Evolutionary conservation across 2,329 filamentous ascomycete genomes (phyloP), one percentile per base, ranked within the genome.

Genomic region (Trichoderma brevicompactum): DNA sequence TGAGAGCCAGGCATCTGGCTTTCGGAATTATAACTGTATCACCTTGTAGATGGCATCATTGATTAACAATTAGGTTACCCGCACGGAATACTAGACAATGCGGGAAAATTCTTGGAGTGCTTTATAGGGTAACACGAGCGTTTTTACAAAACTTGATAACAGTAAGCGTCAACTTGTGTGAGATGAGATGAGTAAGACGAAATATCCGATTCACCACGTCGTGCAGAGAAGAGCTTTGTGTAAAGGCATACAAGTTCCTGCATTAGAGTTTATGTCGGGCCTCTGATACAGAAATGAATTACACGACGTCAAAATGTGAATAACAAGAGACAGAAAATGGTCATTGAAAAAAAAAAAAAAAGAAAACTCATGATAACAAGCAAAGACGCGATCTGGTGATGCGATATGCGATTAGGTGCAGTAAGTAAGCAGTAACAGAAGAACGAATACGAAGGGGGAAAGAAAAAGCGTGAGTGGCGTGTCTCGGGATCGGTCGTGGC

Each of bases 391-490:
- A 28, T 28, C n/a, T n/a, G n/a, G 23, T 28, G 23, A 28, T 28
- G 5, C 23, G 23, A 28, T 28, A 28, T 28, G 23, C 23, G 23
- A 28, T 28, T 28, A 2, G 2, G 23, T 28, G 2, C 23, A 5
- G 3, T 13, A 3, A 1, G 7, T 32, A 23, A 13, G 15, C 34
- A 41, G 19, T 32, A 13, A 41, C 17, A 19, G 4, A 44, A 28
- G 28, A 50, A 13, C 58, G 58, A 61, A 61, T 61, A 61, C 58
- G 58, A 61, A 52, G 34, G 41, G 41, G 13, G n/a, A n/a, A 13
- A 43, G 13, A 44, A 44, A 44, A 36, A 3, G 40, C 4, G 7
- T 43, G 36, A 59, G 43, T 60, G 56, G 44, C 56, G 44, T 50
- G 34, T 17, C 32, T 34, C 43, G 43, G 56, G 23, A 60, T 32